phyloP scores from a whole-genome alignment of 2,329 filamentous ascomycete genomes.

The Diaporthe longicolla region DNA sequence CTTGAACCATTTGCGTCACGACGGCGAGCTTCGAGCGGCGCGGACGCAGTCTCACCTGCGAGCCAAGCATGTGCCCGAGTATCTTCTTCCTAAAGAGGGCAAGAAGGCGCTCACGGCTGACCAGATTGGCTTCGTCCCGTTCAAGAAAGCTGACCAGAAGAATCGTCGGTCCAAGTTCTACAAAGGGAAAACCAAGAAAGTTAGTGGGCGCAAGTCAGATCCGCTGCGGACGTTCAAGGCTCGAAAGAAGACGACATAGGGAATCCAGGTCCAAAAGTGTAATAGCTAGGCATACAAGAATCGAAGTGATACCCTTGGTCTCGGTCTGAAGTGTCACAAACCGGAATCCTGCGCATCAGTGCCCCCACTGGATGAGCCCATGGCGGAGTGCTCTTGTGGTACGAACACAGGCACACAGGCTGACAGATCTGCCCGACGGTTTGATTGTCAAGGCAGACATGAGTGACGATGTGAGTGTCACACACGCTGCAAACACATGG shows the following conservation, averaged over 20 bases:
- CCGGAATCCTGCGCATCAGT: background rate
- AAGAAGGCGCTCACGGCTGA: slow-evolving; percentile 76
- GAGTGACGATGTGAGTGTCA: background rate
- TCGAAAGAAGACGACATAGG: slow-evolving; percentile 59
- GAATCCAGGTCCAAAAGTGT: background rate
- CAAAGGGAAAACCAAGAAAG: slow-evolving; percentile 62
- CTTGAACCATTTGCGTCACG: slow-evolving; percentile 88
- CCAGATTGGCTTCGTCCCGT: slow-evolving; percentile 83
- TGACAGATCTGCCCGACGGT: background rate
- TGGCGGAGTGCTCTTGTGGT: background rate
- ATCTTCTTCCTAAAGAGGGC: slow-evolving; percentile 84
- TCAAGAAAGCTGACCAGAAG: slow-evolving; percentile 68
- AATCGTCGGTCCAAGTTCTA: slow-evolving; percentile 56
- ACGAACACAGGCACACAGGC: background rate
- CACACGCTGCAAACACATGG: background rate
- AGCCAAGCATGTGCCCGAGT: slow-evolving; percentile 84
- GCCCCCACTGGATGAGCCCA: too few relatives aligned
- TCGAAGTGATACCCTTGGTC: slow-evolving; percentile 39
- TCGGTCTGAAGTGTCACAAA: background rate
- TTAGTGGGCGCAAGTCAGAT: slow-evolving; percentile 78
- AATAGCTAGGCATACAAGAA: slow-evolving; percentile 23
- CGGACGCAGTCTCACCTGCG: slow-evolving; percentile 90
- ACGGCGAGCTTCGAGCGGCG: slow-evolving; percentile 87
- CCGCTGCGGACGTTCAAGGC: slow-evolving; percentile 91
- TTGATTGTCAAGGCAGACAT: slow-evolving; percentile 19